phyloP scores from a whole-genome alignment of 139 green algal genomes.

The Pleodorina starrii region DNA sequence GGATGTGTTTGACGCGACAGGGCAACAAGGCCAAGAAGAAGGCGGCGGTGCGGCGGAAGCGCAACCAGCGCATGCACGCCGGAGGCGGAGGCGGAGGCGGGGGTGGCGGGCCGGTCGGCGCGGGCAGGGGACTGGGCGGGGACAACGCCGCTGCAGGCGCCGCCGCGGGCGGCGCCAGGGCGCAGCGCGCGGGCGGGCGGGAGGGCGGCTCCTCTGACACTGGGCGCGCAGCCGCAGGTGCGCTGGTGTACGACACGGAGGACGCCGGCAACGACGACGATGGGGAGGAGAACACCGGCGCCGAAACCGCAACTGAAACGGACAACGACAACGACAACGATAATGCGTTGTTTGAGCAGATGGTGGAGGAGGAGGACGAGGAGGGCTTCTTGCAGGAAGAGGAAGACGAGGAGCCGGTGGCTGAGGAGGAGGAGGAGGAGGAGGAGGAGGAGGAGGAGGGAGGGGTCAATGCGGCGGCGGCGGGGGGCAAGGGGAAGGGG shows the following conservation, averaged over 20 bases:
- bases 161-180: neutral
- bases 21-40: slow-evolving; percentile 57
- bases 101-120: neutral
- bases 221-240: no score
- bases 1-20: slow-evolving; percentile 1
- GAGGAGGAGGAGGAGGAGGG: slow-evolving; percentile 29
- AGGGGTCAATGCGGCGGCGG: neutral
- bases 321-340: slow-evolving; percentile 29
- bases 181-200: neutral
- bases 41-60: slow-evolving; percentile 55
- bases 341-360: slow-evolving; percentile 10
- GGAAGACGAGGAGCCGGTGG: no score
- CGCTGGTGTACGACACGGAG: no score
- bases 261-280: neutral
- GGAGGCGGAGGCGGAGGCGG: neutral
- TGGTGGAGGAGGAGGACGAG: slow-evolving; percentile 14
- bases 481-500: slow-evolving; percentile 31
- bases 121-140: no score
- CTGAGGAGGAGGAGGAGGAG: slow-evolving; percentile 24
- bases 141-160: no score
- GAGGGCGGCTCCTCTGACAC: neutral
- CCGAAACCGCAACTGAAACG: neutral
- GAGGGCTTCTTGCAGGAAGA: slow-evolving; percentile 3
- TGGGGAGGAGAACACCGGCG: neutral
- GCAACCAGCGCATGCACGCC: slow-evolving; percentile 35